Percentiles rank a stretch among this genome's conserved stretches.
phyloP scores from a whole-genome alignment of 768 basidiomycete genomes.

The Suillus subluteus region DNA sequence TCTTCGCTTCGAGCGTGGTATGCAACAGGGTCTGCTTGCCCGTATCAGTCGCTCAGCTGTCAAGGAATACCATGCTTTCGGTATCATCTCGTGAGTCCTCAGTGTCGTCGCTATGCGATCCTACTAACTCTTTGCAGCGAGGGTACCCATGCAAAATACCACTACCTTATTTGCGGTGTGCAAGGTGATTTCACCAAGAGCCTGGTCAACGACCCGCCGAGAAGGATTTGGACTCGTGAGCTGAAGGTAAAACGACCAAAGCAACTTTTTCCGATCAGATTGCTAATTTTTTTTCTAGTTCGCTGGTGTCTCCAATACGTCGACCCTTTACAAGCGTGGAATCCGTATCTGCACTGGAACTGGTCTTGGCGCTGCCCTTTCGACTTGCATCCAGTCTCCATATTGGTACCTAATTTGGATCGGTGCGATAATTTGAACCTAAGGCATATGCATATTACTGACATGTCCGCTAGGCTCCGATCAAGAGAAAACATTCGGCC shows the following conservation, averaged over 20 bases:
- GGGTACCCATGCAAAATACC: slow-evolving; percentile 71
- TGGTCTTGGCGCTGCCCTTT: slow-evolving; percentile 78
- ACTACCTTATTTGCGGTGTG: slow-evolving; percentile 82
- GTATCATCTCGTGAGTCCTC: slow-evolving; percentile 66
- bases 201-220: slow-evolving; percentile 71
- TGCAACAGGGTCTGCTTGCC: slow-evolving; percentile 81
- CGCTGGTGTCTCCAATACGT: slow-evolving; percentile 81
- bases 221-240: slow-evolving; percentile 76
- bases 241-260: slow-evolving; percentile 58
- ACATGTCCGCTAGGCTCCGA: slow-evolving; percentile 59
- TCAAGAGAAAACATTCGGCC: slow-evolving; percentile 84
- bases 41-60: slow-evolving; percentile 73
- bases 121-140: slow-evolving; percentile 47
- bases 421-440: slow-evolving; percentile 38
- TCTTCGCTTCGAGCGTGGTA: slow-evolving; percentile 78
- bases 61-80: slow-evolving; percentile 85
- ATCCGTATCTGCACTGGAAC: slow-evolving; percentile 85
- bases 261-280: not conserved
- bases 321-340: slow-evolving; percentile 76
- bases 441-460: slow-evolving; percentile 16
- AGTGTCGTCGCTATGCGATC: slow-evolving; percentile 7
- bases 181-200: slow-evolving; percentile 80
- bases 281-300: slow-evolving; percentile 44
- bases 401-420: slow-evolving; percentile 85
- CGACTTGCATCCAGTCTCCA: slow-evolving; percentile 77